Evolutionary conservation across 257 asterid genomes (phyloP).

Genomic region (Ajuga chamaepitys): DNA sequence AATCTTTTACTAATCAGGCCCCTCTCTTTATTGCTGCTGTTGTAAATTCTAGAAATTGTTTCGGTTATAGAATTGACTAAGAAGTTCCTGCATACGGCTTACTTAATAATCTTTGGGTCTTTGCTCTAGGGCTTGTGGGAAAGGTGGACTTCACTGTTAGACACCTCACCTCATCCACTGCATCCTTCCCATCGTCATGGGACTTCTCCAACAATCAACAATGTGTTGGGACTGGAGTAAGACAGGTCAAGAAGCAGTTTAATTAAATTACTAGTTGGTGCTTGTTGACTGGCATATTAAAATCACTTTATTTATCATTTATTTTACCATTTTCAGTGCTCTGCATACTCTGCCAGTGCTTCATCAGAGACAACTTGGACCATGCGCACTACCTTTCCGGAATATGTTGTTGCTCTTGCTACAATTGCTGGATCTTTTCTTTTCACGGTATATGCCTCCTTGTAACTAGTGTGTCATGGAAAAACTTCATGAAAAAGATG

Average conservation of each 20-base stretch:
- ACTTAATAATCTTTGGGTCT: not conserved
- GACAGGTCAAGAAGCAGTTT: conserved; percentile 43
- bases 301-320: not conserved
- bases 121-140: conserved; percentile 67
- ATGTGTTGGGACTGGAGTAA: conserved; percentile 67
- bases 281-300: conserved; percentile 5
- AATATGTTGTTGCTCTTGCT: conserved; percentile 93
- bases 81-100: not conserved
- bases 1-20: not conserved
- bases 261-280: not conserved
- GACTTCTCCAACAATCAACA: conserved; percentile 49
- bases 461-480: not conserved
- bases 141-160: conserved; percentile 95
- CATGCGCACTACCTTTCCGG: conserved; percentile 91
- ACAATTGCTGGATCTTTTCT: conserved; percentile 94
- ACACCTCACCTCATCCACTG: conserved; percentile 77
- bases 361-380: conserved; percentile 94
- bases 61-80: not conserved
- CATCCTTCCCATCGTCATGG: conserved; percentile 58
- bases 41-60: not conserved
- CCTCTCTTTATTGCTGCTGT: not conserved
- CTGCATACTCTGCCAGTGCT: conserved; percentile 75
- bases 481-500: not conserved
- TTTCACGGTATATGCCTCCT: conserved; percentile 58
- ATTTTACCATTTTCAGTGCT: conserved; percentile 52